These are phyloP conservation scores for Stereocaulon alpinum DNA, from an alignment of 495 filamentous ascomycete genomes.

Conservation along the genomic window DNA sequence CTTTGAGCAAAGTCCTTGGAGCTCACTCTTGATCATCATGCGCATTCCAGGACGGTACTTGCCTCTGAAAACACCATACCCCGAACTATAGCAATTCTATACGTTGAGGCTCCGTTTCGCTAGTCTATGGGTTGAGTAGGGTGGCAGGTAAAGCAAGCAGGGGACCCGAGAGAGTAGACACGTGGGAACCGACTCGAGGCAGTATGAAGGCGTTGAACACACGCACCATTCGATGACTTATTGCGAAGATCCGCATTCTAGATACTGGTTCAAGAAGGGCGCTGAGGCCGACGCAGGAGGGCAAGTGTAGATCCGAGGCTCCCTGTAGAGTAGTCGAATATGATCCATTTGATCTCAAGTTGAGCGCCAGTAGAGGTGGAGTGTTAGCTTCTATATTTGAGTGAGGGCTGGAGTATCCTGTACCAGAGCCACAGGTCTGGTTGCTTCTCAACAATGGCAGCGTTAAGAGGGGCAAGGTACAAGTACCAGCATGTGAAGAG, in stretches of 20 bases:
- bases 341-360: neutral
- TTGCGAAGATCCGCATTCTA: neutral
- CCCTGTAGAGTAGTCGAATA: neutral
- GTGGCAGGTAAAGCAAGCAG: neutral
- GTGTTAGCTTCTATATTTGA: neutral
- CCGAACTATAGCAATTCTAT: neutral
- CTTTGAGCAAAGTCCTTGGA: neutral
- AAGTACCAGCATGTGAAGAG: too few species aligned
- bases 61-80: neutral
- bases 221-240: neutral
- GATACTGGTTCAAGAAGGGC: neutral
- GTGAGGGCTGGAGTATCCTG: too few species aligned
- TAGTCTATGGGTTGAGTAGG: neutral
- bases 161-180: neutral
- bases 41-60: neutral
- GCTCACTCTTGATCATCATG: neutral
- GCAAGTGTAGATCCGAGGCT: neutral
- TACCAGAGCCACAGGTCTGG: too few species aligned
- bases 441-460: too few species aligned
- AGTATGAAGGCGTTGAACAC: neutral
- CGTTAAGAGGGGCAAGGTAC: too few species aligned
- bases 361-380: neutral
- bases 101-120: neutral
- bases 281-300: constrained; percentile 2
- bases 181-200: neutral